phyloP scores from a whole-genome alignment of 2,329 filamentous ascomycete species.

The Cryphonectria radicalis region DNA sequence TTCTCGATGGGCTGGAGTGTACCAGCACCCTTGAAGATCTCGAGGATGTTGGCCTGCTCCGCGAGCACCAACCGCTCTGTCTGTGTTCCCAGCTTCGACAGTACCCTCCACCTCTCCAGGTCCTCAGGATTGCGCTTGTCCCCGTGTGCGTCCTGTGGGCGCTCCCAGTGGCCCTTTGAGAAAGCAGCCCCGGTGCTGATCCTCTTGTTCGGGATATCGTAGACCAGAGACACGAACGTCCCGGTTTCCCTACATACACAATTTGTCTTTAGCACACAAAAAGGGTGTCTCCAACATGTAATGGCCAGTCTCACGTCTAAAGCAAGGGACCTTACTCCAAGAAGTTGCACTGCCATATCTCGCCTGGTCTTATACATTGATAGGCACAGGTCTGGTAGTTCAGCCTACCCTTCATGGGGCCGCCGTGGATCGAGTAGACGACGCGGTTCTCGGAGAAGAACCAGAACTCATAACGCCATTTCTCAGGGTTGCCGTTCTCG shows the following conservation, averaged over 20 bases:
- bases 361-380: constrained; percentile 60
- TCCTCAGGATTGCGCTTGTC: constrained; percentile 58
- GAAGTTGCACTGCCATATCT: constrained; percentile 65
- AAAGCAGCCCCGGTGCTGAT: constrained; percentile 59
- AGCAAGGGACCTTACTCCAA: constrained; percentile 36
- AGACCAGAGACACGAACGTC: constrained; percentile 59
- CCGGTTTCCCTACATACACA: constrained; percentile 50
- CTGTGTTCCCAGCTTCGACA: constrained; percentile 54
- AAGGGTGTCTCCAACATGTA: background rate
- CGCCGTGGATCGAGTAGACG: constrained; percentile 63
- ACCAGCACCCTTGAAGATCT: constrained; percentile 55
- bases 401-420: constrained; percentile 59
- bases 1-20: constrained; percentile 50
- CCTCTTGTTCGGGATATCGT: constrained; percentile 53
- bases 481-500: constrained; percentile 53
- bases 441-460: constrained; percentile 59
- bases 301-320: too few species aligned
- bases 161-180: constrained; percentile 60
- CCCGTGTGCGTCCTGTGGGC: constrained; percentile 53
- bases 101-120: constrained; percentile 54
- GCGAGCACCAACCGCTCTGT: constrained; percentile 54
- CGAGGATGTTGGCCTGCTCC: constrained; percentile 57
- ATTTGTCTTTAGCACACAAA: background rate
- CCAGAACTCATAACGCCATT: constrained; percentile 67
- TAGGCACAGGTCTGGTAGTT: constrained; percentile 60